These are phyloP conservation scores for Pseudonitzschia pungens DNA, from an alignment of 108 stramenopile species.

Conservation along the genomic window DNA sequence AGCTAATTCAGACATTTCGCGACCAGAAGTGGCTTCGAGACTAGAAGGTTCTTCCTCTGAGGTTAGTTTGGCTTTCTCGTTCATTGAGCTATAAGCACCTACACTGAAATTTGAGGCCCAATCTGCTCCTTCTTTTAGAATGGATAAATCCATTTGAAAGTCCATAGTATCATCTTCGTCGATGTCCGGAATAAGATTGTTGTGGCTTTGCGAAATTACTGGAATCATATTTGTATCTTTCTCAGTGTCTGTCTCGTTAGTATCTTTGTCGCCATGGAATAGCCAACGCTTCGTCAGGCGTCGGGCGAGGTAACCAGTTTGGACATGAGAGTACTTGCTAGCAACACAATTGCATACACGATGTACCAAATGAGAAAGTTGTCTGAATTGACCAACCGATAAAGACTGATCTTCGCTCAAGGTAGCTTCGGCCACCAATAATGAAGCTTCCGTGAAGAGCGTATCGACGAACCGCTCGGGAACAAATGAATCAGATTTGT, in stretches of 20 bases:
- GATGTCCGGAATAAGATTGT: slow-evolving; percentile 16
- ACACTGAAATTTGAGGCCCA: slow-evolving; percentile 40
- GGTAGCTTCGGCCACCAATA: slow-evolving; percentile 52
- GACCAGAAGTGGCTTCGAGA: slow-evolving; percentile 39
- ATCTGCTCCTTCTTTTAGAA: slow-evolving; percentile 38
- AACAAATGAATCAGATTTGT: slow-evolving; percentile 20
- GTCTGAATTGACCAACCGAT: slow-evolving; percentile 60
- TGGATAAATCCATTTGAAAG: slow-evolving; percentile 83
- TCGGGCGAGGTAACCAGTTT: slow-evolving; percentile 43
- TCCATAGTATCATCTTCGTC: slow-evolving; percentile 69
- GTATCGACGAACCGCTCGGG: slow-evolving; percentile 69
- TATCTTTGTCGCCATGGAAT: slow-evolving; percentile 57
- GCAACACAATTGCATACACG: slow-evolving; percentile 61
- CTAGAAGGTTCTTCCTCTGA: slow-evolving; percentile 67
- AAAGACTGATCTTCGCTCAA: slow-evolving; percentile 45
- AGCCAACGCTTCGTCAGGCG: slow-evolving; percentile 67
- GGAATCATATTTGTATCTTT: slow-evolving; percentile 10
- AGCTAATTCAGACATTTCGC: slow-evolving; percentile 58
- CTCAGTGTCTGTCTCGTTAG: slow-evolving; percentile 7
- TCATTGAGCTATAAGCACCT: background rate
- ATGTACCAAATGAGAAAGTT: slow-evolving; percentile 56
- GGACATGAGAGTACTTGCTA: slow-evolving; percentile 77
- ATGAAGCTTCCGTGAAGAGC: slow-evolving; percentile 66
- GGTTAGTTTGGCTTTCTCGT: slow-evolving; percentile 21
- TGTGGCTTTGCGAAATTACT: slow-evolving; percentile 12